These are phyloP conservation scores for Pulveroboletus sp. DNA, from an alignment of 768 basidiomycete species.

Conservation along the genomic window DNA sequence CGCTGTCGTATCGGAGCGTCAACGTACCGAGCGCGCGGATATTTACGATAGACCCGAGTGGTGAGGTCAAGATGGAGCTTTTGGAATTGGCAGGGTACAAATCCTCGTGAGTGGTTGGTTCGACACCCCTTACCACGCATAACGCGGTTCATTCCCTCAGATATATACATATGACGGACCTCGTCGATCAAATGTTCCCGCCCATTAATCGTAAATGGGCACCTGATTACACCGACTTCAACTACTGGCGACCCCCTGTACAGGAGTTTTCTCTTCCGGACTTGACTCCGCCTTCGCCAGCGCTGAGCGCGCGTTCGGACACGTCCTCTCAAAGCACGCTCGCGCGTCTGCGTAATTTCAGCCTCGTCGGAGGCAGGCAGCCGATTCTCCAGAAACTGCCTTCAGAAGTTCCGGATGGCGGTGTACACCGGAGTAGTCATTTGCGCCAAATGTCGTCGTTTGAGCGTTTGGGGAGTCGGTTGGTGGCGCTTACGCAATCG, in stretches of 20 bases:
- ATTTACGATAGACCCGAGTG: conserved; percentile 93
- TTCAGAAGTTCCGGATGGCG: conserved; percentile 12
- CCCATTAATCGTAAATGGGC: conserved; percentile 88
- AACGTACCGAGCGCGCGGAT: conserved; percentile 92
- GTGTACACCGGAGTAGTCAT: conserved; percentile 38
- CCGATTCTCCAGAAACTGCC: conserved; percentile 24
- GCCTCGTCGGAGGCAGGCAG: conserved; percentile 57
- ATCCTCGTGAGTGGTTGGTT: conserved; percentile 64
- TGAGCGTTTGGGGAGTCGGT: conserved; percentile 62
- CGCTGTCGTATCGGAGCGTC: conserved; percentile 94
- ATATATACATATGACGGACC: conserved; percentile 98
- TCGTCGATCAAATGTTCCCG: conserved; percentile 99
- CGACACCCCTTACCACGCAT: not conserved
- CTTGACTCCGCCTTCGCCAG: conserved; percentile 83
- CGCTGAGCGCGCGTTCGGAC: conserved; percentile 92
- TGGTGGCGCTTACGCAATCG: conserved; percentile 47
- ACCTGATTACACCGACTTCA: conserved; percentile 94
- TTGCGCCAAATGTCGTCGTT: conserved; percentile 75
- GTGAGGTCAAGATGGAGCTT: conserved; percentile 96
- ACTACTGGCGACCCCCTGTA: conserved; percentile 87
- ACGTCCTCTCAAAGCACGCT: conserved; percentile 71
- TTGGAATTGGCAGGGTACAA: conserved; percentile 97
- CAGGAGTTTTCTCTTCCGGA: conserved; percentile 79
- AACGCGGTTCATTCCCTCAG: conserved; percentile 36
- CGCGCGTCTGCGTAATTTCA: conserved; percentile 74